Percentiles rank a stretch among this genome's conserved stretches.
These are phyloP conservation scores for Fraxinus sp. DNA, from an alignment of 305 asterid genomes.

Conservation along the genomic window DNA sequence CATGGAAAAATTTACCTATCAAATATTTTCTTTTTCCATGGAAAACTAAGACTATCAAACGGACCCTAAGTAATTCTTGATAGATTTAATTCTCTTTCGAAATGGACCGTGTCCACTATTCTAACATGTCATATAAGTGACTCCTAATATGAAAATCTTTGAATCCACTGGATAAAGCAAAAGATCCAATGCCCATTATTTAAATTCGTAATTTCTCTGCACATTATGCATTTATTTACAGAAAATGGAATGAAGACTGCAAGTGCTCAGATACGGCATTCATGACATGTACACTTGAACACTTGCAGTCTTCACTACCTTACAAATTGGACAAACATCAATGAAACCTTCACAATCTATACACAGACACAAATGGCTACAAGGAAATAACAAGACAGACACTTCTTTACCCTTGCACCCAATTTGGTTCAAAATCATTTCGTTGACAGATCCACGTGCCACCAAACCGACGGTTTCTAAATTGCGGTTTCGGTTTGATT, in stretches of 20 bases:
- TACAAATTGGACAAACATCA: conserved; percentile 66
- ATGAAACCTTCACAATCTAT: conserved; percentile 53
- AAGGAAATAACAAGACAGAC: conserved; percentile 55
- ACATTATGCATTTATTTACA: background rate
- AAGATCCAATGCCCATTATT: conserved; percentile 10
- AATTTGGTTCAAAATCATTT: background rate
- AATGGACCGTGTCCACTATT: background rate
- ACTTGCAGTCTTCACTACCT: conserved; percentile 64
- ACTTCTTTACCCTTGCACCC: conserved; percentile 46
- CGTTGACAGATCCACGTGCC: no score
- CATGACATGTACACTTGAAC: conserved; percentile 57
- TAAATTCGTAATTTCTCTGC: conserved; percentile 18
- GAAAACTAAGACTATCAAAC: no score
- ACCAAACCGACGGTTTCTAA: no score
- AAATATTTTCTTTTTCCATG: no score
- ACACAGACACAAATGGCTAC: conserved; percentile 70
- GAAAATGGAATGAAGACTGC: conserved; percentile 33
- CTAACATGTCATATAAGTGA: background rate
- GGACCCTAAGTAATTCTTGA: no score
- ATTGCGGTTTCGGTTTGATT: no score
- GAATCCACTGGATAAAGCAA: background rate
- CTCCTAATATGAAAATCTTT: background rate
- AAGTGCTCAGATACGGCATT: conserved; percentile 31
- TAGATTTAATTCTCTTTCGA: no score
- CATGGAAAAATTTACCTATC: no score